Conservation (phyloP, 2,329 filamentous ascomycete genomes). For the Thelonectria blattea region DNA sequence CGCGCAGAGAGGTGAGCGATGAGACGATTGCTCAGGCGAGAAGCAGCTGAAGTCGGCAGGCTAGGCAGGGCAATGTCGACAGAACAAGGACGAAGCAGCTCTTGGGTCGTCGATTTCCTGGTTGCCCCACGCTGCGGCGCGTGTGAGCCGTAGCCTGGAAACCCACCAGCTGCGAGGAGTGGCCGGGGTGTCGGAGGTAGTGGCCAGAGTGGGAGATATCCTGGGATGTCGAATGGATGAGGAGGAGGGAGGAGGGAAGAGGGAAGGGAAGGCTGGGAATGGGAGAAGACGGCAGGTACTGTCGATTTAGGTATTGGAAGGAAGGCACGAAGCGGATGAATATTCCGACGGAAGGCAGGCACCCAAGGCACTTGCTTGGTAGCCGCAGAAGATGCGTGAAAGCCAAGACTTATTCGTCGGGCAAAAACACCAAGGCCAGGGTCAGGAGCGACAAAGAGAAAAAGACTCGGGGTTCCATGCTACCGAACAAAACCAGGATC, state of each 20-base stretch:
- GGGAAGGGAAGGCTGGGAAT: constrained; percentile 15
- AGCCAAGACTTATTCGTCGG: constrained; percentile 3
- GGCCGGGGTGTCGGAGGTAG: constrained; percentile 15
- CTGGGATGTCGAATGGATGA: neutral
- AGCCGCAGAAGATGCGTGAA: constrained; percentile 1
- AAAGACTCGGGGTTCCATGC: constrained; percentile 6
- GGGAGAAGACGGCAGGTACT: neutral
- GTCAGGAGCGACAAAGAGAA: constrained; percentile 6
- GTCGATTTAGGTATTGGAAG: neutral
- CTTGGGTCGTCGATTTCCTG: constrained; percentile 3
- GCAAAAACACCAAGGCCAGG: neutral
- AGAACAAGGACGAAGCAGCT: constrained; percentile 18
- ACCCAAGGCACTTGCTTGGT: neutral
- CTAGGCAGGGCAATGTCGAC: constrained; percentile 16
- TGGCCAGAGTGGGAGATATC: neutral
- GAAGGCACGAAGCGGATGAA: neutral
- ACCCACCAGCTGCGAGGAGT: constrained; percentile 15
- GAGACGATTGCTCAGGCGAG: constrained; percentile 38
- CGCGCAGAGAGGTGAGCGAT: constrained; percentile 25
- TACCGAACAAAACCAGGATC: neutral
- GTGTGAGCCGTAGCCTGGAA: constrained; percentile 15
- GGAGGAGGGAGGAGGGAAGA: constrained; percentile 2
- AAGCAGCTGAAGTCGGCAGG: constrained; percentile 24
- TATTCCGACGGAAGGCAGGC: no score
- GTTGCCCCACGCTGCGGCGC: constrained; percentile 16